Percentiles rank a stretch among this genome's conserved stretches.
phyloP scores from a whole-genome alignment of 1,284 basidiomycete genomes.

The Ganoderma boninense region DNA sequence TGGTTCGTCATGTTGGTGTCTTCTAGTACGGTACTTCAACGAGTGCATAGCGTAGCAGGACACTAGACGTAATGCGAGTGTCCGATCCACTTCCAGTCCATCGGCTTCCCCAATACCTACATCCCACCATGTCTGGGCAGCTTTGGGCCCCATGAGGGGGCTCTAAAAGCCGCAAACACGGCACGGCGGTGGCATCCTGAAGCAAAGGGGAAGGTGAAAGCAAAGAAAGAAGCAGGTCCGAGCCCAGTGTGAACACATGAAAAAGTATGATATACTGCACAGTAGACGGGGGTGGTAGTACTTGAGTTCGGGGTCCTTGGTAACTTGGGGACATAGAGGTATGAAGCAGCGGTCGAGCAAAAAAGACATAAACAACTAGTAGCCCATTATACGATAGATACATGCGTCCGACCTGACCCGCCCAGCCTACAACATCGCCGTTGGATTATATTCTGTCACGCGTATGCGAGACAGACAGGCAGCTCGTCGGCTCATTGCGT shows the following conservation, averaged over 20 bases:
- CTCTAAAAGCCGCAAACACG: neutral
- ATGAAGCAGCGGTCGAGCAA: slow-evolving; percentile 17
- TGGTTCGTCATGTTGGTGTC: slow-evolving; percentile 1
- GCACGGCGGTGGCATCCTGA: neutral
- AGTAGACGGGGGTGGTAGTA: slow-evolving; percentile 21
- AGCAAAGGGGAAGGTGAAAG: slow-evolving; percentile 7
- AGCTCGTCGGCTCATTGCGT: slow-evolving; percentile 6
- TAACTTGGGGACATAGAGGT: slow-evolving; percentile 3
- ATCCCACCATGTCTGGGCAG: slow-evolving; percentile 5
- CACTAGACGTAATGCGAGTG: slow-evolving; percentile 13
- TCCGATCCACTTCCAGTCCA: slow-evolving; percentile 16
- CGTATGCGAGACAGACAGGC: neutral
- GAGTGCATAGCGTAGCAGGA: slow-evolving; percentile 9
- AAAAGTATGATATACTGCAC: slow-evolving; percentile 26
- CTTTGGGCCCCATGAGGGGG: neutral
- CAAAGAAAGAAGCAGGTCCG: neutral
- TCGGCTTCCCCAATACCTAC: slow-evolving; percentile 2
- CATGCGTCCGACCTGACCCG: neutral
- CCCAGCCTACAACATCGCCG: slow-evolving; percentile 24
- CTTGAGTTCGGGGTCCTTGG: neutral
- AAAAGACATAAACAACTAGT: slow-evolving; percentile 19
- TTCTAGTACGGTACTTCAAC: neutral
- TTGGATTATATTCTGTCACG: neutral
- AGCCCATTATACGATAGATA: slow-evolving; percentile 25
- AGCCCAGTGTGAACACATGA: neutral